A percentile compares a stretch with the other conserved stretches of the same genome.
phyloP scores from a whole-genome alignment of 108 stramenopile species.

The Aurantiochytrium sp. region DNA sequence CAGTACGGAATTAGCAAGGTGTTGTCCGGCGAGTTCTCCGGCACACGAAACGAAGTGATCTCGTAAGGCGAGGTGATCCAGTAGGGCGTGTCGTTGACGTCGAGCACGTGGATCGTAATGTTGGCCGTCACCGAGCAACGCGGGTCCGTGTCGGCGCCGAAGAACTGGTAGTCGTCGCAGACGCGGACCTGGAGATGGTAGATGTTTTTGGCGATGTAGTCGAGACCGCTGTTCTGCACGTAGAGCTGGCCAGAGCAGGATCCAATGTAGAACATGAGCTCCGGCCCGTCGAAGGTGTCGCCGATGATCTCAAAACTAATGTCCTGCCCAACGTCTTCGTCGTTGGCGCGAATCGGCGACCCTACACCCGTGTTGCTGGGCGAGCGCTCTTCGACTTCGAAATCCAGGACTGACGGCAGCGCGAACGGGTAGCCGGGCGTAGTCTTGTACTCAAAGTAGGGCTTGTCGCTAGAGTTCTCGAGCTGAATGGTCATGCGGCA shows the following conservation, averaged over 20 bases:
- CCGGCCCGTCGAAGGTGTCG: not conserved
- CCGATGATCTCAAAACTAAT: not conserved
- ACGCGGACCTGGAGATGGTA: not conserved
- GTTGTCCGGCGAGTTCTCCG: not conserved
- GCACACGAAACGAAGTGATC: not conserved
- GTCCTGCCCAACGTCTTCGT: slow-evolving; percentile 18
- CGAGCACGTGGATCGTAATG: not conserved
- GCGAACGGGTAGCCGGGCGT: not conserved
- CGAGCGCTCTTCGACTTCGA: slow-evolving; percentile 9
- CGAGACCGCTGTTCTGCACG: not conserved
- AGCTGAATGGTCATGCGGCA: not conserved
- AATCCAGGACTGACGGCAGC: not conserved
- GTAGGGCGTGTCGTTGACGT: not conserved
- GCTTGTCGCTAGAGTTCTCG: not conserved
- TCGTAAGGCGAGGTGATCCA: not conserved
- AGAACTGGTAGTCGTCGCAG: not conserved
- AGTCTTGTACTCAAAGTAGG: not conserved
- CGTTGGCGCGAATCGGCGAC: not conserved
- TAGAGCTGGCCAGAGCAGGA: slow-evolving; percentile 26
- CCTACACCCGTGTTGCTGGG: not conserved
- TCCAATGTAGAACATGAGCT: slow-evolving; percentile 10
- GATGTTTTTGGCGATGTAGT: not conserved
- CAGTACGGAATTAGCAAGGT: not conserved
- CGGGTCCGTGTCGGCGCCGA: not conserved
- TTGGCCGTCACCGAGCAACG: not conserved